These are phyloP conservation scores for Rutstroemia sp. DNA, from an alignment of 2,329 filamentous ascomycete species.

Conservation along the genomic window DNA sequence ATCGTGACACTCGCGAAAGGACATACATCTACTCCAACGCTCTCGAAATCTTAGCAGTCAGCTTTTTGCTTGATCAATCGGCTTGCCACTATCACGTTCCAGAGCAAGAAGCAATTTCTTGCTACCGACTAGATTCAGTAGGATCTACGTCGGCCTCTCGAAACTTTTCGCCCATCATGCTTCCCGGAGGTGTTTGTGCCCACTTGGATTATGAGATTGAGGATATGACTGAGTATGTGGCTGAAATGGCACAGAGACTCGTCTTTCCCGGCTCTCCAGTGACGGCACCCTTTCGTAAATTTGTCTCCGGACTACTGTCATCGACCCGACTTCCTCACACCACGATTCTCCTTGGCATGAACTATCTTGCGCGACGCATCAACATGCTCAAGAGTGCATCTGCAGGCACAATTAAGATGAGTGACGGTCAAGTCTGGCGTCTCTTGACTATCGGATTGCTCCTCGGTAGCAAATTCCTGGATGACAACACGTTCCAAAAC, in stretches of 20 bases:
- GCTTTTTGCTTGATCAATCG: conserved; percentile 1
- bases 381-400: conserved; percentile 42
- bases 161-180: conserved; percentile 24
- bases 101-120: conserved; percentile 24
- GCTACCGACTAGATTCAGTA: conserved; percentile 25
- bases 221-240: conserved; percentile 69
- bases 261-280: conserved; percentile 53
- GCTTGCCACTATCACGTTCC: neutral
- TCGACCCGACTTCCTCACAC: conserved; percentile 65
- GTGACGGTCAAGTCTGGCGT: conserved; percentile 55
- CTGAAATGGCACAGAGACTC: conserved; percentile 62
- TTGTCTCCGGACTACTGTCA: conserved; percentile 64
- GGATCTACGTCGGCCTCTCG: conserved; percentile 24
- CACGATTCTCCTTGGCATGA: conserved; percentile 63
- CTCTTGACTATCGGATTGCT: conserved; percentile 63
- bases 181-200: conserved; percentile 58
- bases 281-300: conserved; percentile 62
- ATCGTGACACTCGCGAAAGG: conserved; percentile 11
- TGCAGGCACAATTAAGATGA: conserved; percentile 29
- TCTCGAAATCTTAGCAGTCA: neutral
- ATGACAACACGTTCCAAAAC: conserved; percentile 76
- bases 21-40: conserved; percentile 13
- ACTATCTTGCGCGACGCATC: conserved; percentile 60
- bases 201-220: conserved; percentile 74
- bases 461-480: conserved; percentile 68